Conservation (phyloP, 1,284 basidiomycete species). For the Malassezia globosa region DNA sequence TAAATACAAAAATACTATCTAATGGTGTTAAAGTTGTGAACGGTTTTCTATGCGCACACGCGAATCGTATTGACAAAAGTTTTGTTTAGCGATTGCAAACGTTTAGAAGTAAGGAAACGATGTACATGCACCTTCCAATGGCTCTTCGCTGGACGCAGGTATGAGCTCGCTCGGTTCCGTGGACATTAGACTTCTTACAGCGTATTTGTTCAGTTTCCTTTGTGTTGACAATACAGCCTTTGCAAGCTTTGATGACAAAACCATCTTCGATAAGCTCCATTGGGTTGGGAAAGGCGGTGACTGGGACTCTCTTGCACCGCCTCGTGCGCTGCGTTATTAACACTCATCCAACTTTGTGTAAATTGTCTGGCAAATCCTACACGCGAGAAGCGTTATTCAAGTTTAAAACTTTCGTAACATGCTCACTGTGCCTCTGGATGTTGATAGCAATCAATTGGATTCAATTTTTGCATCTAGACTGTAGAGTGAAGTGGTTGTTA, state of each 20-base stretch:
- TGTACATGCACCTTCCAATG: constrained; percentile 21
- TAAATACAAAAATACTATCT: constrained; percentile 19
- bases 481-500: constrained; percentile 25
- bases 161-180: constrained; percentile 27
- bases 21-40: constrained; percentile 19
- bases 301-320: constrained; percentile 27
- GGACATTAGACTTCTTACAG: constrained; percentile 20
- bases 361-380: constrained; percentile 27
- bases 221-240: constrained; percentile 27
- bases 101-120: constrained; percentile 21
- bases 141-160: constrained; percentile 35
- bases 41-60: constrained; percentile 38
- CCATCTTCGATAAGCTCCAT: constrained; percentile 20
- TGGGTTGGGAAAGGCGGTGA: constrained; percentile 31
- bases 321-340: constrained; percentile 23
- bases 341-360: constrained; percentile 29
- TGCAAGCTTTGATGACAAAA: constrained; percentile 25
- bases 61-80: constrained; percentile 22
- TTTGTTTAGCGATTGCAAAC: constrained; percentile 22
- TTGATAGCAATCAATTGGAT: constrained; percentile 26
- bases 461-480: constrained; percentile 36
- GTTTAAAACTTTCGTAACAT: constrained; percentile 37
- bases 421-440: not conserved
- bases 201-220: constrained; percentile 30
- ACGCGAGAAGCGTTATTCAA: constrained; percentile 25